These are phyloP conservation scores for Suhomyces sp. DNA, from an alignment of 805 yeast species.

Conservation along the genomic window DNA sequence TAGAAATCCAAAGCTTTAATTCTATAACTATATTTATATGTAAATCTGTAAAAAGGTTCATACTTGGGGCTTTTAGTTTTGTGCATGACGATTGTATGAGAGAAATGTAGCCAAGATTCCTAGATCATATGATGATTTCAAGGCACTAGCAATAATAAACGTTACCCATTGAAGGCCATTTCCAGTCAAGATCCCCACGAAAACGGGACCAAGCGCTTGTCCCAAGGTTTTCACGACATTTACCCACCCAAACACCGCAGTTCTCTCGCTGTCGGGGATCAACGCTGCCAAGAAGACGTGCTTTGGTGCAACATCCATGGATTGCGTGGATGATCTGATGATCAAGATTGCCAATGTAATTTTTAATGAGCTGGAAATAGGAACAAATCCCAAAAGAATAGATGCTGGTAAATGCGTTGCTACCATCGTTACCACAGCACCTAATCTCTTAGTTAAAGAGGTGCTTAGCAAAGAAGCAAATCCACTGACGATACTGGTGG, in stretches of 20 bases:
- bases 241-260: slow-evolving; percentile 45
- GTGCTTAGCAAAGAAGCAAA: slow-evolving; percentile 44
- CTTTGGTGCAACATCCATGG: slow-evolving; percentile 51
- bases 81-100: slow-evolving; percentile 23
- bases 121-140: slow-evolving; percentile 41
- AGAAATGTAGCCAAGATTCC: slow-evolving; percentile 35
- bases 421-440: slow-evolving; percentile 47
- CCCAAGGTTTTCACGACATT: slow-evolving; percentile 45
- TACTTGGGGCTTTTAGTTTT: neutral
- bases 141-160: slow-evolving; percentile 40
- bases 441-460: slow-evolving; percentile 41
- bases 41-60: neutral
- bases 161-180: slow-evolving; percentile 40
- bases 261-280: slow-evolving; percentile 39
- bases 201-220: slow-evolving; percentile 42
- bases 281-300: slow-evolving; percentile 46
- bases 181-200: slow-evolving; percentile 41
- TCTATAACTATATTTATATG: too few relatives aligned
- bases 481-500: slow-evolving; percentile 39
- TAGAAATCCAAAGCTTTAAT: too few relatives aligned
- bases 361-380: slow-evolving; percentile 34
- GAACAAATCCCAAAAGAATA: slow-evolving; percentile 35
- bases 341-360: slow-evolving; percentile 32
- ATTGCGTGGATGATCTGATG: slow-evolving; percentile 39
- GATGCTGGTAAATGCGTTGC: slow-evolving; percentile 46